phyloP scores from a whole-genome alignment of 2,329 filamentous ascomycete species.

The Diaporthe citri region DNA sequence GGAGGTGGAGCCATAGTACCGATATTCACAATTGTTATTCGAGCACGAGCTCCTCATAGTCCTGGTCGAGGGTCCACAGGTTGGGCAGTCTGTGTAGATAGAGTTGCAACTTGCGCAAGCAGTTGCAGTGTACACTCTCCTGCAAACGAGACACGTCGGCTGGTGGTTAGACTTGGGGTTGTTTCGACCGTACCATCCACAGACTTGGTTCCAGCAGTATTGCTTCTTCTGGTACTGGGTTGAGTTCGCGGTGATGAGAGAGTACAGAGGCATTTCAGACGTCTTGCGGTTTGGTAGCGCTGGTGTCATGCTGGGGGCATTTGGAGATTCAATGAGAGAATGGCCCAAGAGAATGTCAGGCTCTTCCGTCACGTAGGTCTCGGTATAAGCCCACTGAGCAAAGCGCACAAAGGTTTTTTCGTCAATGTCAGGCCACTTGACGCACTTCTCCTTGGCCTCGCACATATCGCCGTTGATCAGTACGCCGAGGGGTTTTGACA shows the following conservation, averaged over 20 bases:
- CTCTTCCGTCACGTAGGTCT: conserved; percentile 33
- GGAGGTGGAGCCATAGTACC: rapidly evolving
- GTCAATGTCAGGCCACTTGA: conserved; percentile 41
- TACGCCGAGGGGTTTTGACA: conserved; percentile 36
- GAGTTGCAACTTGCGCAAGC: background rate
- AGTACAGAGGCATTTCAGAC: background rate
- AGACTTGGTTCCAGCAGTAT: background rate
- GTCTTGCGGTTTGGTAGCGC: rapidly evolving
- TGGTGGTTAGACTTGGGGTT: rapidly evolving
- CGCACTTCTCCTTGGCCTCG: conserved; percentile 36
- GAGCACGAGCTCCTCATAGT: background rate
- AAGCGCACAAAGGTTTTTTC: conserved; percentile 39
- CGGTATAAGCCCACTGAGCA: conserved; percentile 39
- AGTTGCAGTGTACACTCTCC: background rate
- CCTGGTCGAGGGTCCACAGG: background rate
- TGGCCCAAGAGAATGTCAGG: conserved; percentile 28
- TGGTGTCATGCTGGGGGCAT: background rate
- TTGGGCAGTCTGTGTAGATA: conserved; percentile 13
- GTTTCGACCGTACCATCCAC: background rate
- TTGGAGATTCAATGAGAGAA: background rate
- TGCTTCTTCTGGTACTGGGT: rapidly evolving
- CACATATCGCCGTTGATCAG: conserved; percentile 36
- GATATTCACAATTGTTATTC: background rate
- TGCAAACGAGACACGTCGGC: background rate
- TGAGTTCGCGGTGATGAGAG: background rate